phyloP scores from a whole-genome alignment of 441 rosid genomes.

The Syzygium malaccense region DNA sequence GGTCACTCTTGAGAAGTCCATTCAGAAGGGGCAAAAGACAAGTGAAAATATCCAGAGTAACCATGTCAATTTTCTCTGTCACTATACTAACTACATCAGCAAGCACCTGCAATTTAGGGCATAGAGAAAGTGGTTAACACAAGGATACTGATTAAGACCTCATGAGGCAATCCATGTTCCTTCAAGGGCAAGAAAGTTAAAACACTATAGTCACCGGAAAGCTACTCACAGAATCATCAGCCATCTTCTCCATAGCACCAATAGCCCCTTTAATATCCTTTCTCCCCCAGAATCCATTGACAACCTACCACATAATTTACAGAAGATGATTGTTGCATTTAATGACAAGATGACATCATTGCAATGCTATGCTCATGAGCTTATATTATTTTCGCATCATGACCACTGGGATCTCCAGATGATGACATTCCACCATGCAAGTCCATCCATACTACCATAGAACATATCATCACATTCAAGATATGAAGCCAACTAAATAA shows the following conservation, averaged over 20 bases:
- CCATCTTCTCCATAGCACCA: slow-evolving; percentile 85
- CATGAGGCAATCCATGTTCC: neutral
- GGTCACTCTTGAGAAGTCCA: slow-evolving; percentile 65
- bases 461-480: neutral
- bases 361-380: neutral
- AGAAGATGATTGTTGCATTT: neutral
- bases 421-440: neutral
- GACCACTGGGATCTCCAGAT: neutral
- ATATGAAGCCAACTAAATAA: neutral
- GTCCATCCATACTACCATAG: neutral
- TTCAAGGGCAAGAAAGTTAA: neutral
- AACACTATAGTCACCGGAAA: slow-evolving; percentile 4
- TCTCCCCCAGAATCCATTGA: slow-evolving; percentile 86
- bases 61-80: slow-evolving; percentile 54
- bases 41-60: slow-evolving; percentile 77
- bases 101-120: slow-evolving; percentile 51
- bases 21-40: slow-evolving; percentile 78
- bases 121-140: neutral
- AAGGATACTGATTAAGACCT: neutral
- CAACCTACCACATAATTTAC: slow-evolving; percentile 39
- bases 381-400: neutral
- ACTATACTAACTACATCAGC: slow-evolving; percentile 73
- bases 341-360: neutral
- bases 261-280: slow-evolving; percentile 72
- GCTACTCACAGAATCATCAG: slow-evolving; percentile 73